Evolutionary conservation across 805 yeast genomes (phyloP), one percentile per base, ranked within the genome.

Genomic region (Zygosaccharomyces rouxii): DNA sequence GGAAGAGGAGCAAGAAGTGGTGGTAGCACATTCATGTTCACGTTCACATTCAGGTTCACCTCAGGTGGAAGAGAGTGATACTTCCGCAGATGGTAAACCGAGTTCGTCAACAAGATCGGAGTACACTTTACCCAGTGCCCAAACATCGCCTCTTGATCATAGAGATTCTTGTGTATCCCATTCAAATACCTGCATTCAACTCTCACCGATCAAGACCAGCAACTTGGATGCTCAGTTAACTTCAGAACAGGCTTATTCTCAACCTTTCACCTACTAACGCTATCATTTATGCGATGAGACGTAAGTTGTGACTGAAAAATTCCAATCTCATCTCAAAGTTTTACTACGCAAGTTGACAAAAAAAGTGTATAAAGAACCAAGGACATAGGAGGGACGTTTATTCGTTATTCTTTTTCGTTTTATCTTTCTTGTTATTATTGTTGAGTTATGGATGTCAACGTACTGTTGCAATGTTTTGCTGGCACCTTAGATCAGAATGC

Each of bases 401-500:
- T 30, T 11, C 28, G 28, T 42, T 10, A n/a, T 30, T 7, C 14
- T 42, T 31, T 42, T 26, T 38, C 11, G 19, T 19, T 25, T 19
- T 38, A 10, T 38, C 2, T 9, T 22, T 18, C 16, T 33, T 31
- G 28, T 25, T 33, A 18, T n/a, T 3, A 22, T 16, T 13, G 7
- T 26, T 35, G 25, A 9, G 31, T 13, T 18, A 88, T 89, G 95
- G 89, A 89, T 65, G 79, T 81, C 22, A 70, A 75, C 45, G 73
- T 77, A 5, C 73, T 89, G 35, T 82, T 85, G 62, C 81, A 79
- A 56, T 86, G 92, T 67, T 88, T 89, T 61, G 78, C 83, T 22
- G 89, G 87, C 9, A 87, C 97, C 1, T 74, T 89, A 43, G 83
- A 80, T 55, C 81, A 87, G 0, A 82, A 84, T 59, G 81, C 78